These are phyloP conservation scores for Salvia splendens DNA, from an alignment of 257 asterid species.

Conservation along the genomic window DNA sequence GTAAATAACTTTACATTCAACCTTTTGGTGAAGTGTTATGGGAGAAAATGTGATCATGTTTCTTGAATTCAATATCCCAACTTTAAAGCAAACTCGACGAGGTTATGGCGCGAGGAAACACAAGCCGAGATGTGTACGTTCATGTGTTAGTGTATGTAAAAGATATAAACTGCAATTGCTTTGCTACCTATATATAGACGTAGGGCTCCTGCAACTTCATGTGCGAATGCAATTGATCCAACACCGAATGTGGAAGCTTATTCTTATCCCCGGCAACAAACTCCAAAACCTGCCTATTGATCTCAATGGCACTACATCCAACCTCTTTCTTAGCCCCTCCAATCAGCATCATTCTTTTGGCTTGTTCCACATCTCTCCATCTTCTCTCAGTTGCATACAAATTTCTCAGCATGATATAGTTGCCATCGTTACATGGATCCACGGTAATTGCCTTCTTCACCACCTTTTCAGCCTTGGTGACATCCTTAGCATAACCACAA, in stretches of 20 bases:
- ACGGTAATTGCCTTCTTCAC: slow-evolving; percentile 55
- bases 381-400: slow-evolving; percentile 88
- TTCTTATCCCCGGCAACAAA: slow-evolving; percentile 66
- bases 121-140: too few relatives aligned
- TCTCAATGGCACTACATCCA: slow-evolving; percentile 78
- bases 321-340: slow-evolving; percentile 85
- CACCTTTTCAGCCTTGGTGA: slow-evolving; percentile 72
- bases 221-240: slow-evolving; percentile 60
- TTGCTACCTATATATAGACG: neutral
- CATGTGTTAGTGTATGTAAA: neutral
- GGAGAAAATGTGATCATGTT: too few relatives aligned
- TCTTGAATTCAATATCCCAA: too few relatives aligned
- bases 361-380: slow-evolving; percentile 80
- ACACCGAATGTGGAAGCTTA: slow-evolving; percentile 43
- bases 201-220: slow-evolving; percentile 40
- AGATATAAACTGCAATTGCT: neutral
- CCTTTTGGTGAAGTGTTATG: too few relatives aligned
- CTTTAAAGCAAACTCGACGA: too few relatives aligned
- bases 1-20: too few relatives aligned
- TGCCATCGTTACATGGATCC: slow-evolving; percentile 89
- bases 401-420: slow-evolving; percentile 78
- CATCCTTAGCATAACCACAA: slow-evolving; percentile 65
- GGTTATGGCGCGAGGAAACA: too few relatives aligned
- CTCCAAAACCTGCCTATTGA: slow-evolving; percentile 58
- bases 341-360: slow-evolving; percentile 61